Conservation (phyloP, 2,329 filamentous ascomycete species). For the Botrytis aclada region DNA sequence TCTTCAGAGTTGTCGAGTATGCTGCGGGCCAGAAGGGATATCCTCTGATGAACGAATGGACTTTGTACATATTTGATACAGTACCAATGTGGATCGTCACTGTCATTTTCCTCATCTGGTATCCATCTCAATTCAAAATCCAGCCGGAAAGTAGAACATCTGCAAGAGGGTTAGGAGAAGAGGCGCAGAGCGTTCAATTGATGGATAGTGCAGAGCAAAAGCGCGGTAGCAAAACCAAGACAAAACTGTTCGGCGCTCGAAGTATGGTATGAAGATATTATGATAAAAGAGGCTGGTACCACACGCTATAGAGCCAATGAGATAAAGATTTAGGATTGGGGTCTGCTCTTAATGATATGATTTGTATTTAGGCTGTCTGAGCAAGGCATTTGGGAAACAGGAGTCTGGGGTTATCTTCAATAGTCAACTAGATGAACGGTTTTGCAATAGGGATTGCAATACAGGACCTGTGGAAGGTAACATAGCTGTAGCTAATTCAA, state of each 20-base stretch:
- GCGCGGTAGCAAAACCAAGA: background rate
- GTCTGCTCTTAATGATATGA: background rate
- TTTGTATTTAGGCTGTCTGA: background rate
- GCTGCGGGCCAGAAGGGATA: constrained; percentile 42
- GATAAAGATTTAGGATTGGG: background rate
- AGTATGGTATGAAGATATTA: background rate
- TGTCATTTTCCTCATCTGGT: constrained; percentile 32
- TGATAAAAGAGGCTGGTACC: background rate
- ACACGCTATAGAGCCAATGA: background rate
- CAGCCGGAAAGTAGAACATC: background rate
- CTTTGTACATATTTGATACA: constrained; percentile 45
- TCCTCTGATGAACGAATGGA: constrained; percentile 36
- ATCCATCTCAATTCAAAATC: background rate
- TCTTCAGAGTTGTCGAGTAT: constrained; percentile 50
- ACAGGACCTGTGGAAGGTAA: background rate
- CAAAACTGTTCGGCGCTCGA: background rate
- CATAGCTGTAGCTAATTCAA: background rate
- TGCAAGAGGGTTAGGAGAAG: background rate
- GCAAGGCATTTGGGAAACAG: background rate
- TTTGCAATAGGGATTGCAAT: background rate
- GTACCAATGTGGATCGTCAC: constrained; percentile 43
- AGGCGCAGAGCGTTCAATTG: background rate
- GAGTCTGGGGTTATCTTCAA: background rate
- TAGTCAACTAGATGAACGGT: background rate
- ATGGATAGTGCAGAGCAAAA: background rate